These are phyloP conservation scores for Aspergillus ochraceoroseus DNA, from an alignment of 2,329 filamentous ascomycete genomes.

Conservation along the genomic window DNA sequence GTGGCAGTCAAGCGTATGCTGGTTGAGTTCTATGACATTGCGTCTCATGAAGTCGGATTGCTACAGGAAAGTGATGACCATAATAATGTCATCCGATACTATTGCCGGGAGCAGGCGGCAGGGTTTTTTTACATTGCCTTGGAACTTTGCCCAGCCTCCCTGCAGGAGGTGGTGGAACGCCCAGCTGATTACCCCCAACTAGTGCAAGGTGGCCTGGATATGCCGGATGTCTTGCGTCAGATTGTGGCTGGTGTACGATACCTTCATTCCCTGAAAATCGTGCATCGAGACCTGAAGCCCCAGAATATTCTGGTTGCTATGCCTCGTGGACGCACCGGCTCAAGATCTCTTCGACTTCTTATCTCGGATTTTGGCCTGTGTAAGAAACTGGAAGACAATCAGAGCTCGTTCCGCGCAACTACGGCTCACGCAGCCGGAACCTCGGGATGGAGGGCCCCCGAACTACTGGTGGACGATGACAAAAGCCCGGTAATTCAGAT, in stretches of 20 bases:
- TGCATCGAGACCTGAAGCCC: slow-evolving; percentile 94
- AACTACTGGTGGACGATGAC: slow-evolving; percentile 79
- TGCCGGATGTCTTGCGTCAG: slow-evolving; percentile 77
- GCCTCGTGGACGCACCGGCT: slow-evolving; percentile 49
- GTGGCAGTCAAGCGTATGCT: slow-evolving; percentile 97
- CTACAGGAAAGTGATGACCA: slow-evolving; percentile 93
- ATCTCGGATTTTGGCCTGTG: slow-evolving; percentile 98
- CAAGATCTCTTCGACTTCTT: slow-evolving; percentile 71
- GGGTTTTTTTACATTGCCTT: slow-evolving; percentile 95
- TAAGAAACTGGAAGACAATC: slow-evolving; percentile 91
- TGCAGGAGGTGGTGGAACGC: slow-evolving; percentile 85
- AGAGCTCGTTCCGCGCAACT: slow-evolving; percentile 90
- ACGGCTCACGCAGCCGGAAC: slow-evolving; percentile 91
- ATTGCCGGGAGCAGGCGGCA: slow-evolving; percentile 79
- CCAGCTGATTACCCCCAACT: slow-evolving; percentile 63
- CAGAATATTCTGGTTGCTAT: slow-evolving; percentile 88
- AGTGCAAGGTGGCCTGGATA: slow-evolving; percentile 61
- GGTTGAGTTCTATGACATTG: slow-evolving; percentile 91
- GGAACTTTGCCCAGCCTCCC: slow-evolving; percentile 86
- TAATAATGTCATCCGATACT: slow-evolving; percentile 94
- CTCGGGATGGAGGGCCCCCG: slow-evolving; percentile 92
- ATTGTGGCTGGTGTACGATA: slow-evolving; percentile 85
- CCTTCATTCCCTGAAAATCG: slow-evolving; percentile 85
- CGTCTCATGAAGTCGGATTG: slow-evolving; percentile 85
- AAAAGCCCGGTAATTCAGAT: slow-evolving; percentile 41